Percentiles rank a stretch among this genome's conserved stretches.
These are phyloP conservation scores for Cryphonectria parasitica DNA, from an alignment of 2,329 filamentous ascomycete species.

Conservation along the genomic window DNA sequence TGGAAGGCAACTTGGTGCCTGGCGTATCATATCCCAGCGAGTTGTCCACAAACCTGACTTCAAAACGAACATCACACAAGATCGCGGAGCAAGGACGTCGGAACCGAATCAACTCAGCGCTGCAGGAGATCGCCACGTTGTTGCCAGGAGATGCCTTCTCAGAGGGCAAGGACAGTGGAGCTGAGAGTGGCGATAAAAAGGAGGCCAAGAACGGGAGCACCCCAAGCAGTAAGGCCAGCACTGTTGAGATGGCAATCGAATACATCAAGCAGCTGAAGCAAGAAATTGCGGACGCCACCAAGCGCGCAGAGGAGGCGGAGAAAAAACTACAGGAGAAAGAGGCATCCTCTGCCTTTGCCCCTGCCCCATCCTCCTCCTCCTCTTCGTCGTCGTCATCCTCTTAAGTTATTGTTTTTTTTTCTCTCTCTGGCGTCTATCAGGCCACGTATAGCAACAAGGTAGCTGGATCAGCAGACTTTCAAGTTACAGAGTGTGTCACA, in stretches of 20 bases:
- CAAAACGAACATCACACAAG: slow-evolving; percentile 96
- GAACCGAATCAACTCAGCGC: slow-evolving; percentile 91
- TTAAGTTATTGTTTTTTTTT: neutral
- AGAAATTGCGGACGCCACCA: slow-evolving; percentile 69
- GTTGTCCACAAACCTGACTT: slow-evolving; percentile 90
- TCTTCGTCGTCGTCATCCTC: neutral
- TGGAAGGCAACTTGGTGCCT: slow-evolving; percentile 89
- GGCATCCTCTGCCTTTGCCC: neutral
- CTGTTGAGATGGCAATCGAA: slow-evolving; percentile 94
- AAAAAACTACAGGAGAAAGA: slow-evolving; percentile 51
- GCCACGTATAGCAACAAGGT: neutral
- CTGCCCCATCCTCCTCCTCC: no score
- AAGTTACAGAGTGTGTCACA: neutral
- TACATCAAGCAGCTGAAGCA: slow-evolving; percentile 87
- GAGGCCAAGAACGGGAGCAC: slow-evolving; percentile 48
- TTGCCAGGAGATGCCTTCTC: slow-evolving; percentile 57
- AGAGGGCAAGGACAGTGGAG: slow-evolving; percentile 44
- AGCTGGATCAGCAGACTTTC: neutral
- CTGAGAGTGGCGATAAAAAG: slow-evolving; percentile 52
- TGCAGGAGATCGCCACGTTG: slow-evolving; percentile 87
- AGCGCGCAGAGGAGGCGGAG: slow-evolving; percentile 67
- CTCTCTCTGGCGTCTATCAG: neutral
- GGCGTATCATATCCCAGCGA: slow-evolving; percentile 90
- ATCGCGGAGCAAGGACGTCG: slow-evolving; percentile 94
- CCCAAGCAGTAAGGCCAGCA: slow-evolving; percentile 90